Evolutionary conservation across 129 eudicot species (phyloP), one percentile per base, ranked within the genome.

Genomic region (Scalesia atractyloides): DNA sequence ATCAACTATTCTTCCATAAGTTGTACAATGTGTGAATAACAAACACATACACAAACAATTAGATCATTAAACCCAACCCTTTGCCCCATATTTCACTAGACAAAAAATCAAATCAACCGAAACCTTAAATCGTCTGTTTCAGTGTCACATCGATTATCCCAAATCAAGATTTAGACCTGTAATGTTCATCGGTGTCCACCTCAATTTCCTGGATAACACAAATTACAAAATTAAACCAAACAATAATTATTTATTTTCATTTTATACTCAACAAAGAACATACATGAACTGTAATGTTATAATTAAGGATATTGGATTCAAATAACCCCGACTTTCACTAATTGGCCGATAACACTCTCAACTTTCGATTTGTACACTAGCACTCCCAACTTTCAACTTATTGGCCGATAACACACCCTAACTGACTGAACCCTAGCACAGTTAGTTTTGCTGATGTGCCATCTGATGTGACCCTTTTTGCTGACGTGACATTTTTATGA

Each of bases 161-260:
- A 18, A 91, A 88, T 72, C 92, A 81, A 43, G 95, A 81, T 80
- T 87, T 90, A 67, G 97, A 91, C 62, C 83, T 87, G 82, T 84
- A 90, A 83, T 90, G 91, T 48, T 90, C 95, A 56, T 90, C 97
- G 8, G 97, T 87, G 72, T 90, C 97, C 37, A 77, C 91, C 81
- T 91, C 97, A 60, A 88, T 91, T 88, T 88, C 97, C 95, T 87
- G 81, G 9, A 63, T 0, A 69, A 16, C 54, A 4, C 47, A 69
- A 49, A 68, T 52, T 53, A 54, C 47, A 59, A 63, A 62, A 18
- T 56, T 43, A 48, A 15, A 60, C 7, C 19, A 5, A 50, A 7
- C 48, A 12, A 11, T 24, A 8, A 41, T 58, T 5, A 8, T 10
- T 30, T 48, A 51, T 50, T 50, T 70, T 63, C 10, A 39, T 22